Base-by-base conservation (phyloP, 148 eudicot species). In the Chenopodium album region DNA sequence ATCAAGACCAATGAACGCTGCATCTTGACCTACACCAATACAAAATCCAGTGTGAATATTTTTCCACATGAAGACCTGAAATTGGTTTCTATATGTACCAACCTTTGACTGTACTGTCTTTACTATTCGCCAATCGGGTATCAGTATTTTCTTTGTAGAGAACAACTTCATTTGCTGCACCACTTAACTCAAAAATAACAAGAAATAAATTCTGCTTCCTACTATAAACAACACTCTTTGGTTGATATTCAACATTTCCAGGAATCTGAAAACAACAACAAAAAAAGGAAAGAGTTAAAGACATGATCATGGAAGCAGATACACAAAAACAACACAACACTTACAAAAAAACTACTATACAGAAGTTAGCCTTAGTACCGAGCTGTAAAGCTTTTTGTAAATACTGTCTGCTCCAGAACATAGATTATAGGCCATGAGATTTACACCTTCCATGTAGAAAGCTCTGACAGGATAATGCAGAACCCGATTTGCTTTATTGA, bases 401-500 rank as follows among this genome's bases (percentile, higher is more conserved):
- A 90, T 85, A 86, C 80, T 96, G 68, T 96, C 98, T 41, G 71
- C 87, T 88, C 99, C 99, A 79, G 99, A 89, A 75, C 92, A 85
- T 72, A 96, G 87, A 86, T 90, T 96, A 82, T 92, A 89, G 31
- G 95, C 93, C 95, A 92, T 89, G 68, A 96, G 97, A 83, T 96
- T 96, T 79, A 87, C 82, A 79, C 97, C 97, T 77, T 96, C 99
- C 29, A 89, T 72, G 80, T 91, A 96, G 76, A 96, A 96, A 54
- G 95, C 97, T 87, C 99, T 91, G 78, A 90, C 90, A 79, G 99
- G 98, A 89, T 96, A 96, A 75, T 94, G 97, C 81, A 94, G 92
- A 88, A 94, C 90, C 60, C 99, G 89, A 84, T 92, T 94, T 88
- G 88, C 90, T 87, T 89, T 91, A 82, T 85, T 94, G 88, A 96